Evolutionary conservation across 306 rosid genomes (phyloP).

Genomic region (Rosa multiflora): DNA sequence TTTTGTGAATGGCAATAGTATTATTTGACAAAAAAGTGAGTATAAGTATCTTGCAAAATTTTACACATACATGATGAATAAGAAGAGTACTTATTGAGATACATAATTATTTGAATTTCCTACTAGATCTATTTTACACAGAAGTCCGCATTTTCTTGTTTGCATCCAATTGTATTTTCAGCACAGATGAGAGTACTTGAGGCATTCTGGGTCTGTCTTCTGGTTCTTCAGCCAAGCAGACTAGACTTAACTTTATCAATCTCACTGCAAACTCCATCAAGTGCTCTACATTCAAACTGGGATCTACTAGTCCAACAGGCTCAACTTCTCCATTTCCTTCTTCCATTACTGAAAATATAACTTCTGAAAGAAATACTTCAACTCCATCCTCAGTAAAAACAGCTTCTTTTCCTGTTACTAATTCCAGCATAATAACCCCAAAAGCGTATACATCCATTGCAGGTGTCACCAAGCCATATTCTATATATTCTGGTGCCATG

Average conservation of each 20-base stretch:
- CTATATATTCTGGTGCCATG: constrained; percentile 51
- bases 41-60: background rate
- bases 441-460: constrained; percentile 64
- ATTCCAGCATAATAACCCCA: constrained; percentile 60
- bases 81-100: background rate
- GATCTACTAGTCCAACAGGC: constrained; percentile 42
- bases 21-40: background rate
- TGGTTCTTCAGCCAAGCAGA: constrained; percentile 49
- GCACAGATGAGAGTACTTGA: constrained; percentile 20
- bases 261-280: constrained; percentile 29
- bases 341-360: constrained; percentile 26
- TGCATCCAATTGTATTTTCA: constrained; percentile 29
- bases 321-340: constrained; percentile 36
- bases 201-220: constrained; percentile 36
- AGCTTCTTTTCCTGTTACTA: constrained; percentile 53
- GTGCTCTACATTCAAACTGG: constrained; percentile 30
- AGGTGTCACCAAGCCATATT: constrained; percentile 40
- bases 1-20: background rate
- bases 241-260: constrained; percentile 43
- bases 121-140: background rate
- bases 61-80: background rate
- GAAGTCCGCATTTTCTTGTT: background rate
- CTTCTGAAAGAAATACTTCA: constrained; percentile 40
- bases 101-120: background rate
- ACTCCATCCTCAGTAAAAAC: constrained; percentile 37